These are phyloP conservation scores for Microascus cirrosus DNA, from an alignment of 2,329 filamentous ascomycete species.

Conservation along the genomic window DNA sequence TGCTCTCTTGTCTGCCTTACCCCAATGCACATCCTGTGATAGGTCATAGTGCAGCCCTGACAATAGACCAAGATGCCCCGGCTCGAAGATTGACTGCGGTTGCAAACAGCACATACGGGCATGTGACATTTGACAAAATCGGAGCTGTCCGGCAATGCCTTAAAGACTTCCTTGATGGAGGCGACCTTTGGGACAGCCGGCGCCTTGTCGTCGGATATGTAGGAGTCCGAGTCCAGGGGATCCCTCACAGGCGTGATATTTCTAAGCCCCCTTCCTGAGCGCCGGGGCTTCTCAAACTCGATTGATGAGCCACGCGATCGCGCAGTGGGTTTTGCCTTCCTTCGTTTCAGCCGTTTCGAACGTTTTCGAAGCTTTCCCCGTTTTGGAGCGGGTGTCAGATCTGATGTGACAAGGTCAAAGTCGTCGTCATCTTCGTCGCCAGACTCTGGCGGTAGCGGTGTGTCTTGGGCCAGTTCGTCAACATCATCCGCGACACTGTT, in stretches of 20 bases:
- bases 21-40: slow-evolving; percentile 77
- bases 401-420: slow-evolving; percentile 24
- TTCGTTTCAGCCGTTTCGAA: neutral
- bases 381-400: slow-evolving; percentile 13
- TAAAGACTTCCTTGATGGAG: slow-evolving; percentile 65
- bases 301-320: slow-evolving; percentile 29
- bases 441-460: slow-evolving; percentile 10
- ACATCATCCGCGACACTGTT: slow-evolving; percentile 9
- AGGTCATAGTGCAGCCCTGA: slow-evolving; percentile 78
- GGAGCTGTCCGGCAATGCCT: slow-evolving; percentile 45
- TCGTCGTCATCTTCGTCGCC: slow-evolving; percentile 22
- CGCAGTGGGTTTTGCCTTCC: neutral
- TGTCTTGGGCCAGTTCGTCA: slow-evolving; percentile 21
- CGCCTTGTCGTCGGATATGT: slow-evolving; percentile 33
- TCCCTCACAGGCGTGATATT: slow-evolving; percentile 36
- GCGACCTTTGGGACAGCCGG: slow-evolving; percentile 39
- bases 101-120: slow-evolving; percentile 62
- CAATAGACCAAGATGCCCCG: slow-evolving; percentile 72
- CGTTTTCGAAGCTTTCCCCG: neutral
- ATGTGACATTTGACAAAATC: slow-evolving; percentile 62
- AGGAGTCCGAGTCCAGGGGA: slow-evolving; percentile 47
- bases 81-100: slow-evolving; percentile 34
- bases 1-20: slow-evolving; percentile 67
- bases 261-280: slow-evolving; percentile 35
- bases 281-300: slow-evolving; percentile 39